Percentiles rank a stretch among this genome's conserved stretches.
phyloP scores from a whole-genome alignment of 768 basidiomycete genomes.

The Termitomyces sp. region DNA sequence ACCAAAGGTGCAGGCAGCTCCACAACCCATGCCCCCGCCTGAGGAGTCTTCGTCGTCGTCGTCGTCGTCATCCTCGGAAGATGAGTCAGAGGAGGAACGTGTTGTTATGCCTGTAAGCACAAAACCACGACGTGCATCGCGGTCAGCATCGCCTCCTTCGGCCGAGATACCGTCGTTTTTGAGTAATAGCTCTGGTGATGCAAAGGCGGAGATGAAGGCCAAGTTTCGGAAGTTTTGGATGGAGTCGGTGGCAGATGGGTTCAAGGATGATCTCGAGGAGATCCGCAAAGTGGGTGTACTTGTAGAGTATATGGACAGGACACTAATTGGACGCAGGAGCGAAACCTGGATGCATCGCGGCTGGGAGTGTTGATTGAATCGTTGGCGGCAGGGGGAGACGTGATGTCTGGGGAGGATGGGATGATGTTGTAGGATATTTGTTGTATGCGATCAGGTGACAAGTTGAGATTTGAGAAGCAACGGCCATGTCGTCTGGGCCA shows the following conservation, averaged over 20 bases:
- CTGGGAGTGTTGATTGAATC: conserved; percentile 80
- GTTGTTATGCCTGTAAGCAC: neutral
- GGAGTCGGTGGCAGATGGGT: conserved; percentile 76
- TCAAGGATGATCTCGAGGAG: conserved; percentile 79
- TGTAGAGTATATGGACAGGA: neutral
- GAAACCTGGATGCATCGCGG: conserved; percentile 63
- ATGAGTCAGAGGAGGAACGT: conserved; percentile 8
- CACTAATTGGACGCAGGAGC: conserved; percentile 37
- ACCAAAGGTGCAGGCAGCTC: conserved; percentile 11
- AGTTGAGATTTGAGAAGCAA: neutral
- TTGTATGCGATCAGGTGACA: conserved; percentile 4
- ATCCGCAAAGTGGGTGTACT: conserved; percentile 61
- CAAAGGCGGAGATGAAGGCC: conserved; percentile 52
- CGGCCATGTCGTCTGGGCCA: conserved; percentile 1
- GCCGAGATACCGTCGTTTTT: conserved; percentile 57
- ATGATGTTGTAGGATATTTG: neutral
- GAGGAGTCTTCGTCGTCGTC: conserved; percentile 20
- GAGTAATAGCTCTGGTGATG: conserved; percentile 27
- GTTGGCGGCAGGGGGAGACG: conserved; percentile 73
- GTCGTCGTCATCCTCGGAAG: conserved; percentile 20
- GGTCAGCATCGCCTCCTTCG: conserved; percentile 45
- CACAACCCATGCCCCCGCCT: neutral
- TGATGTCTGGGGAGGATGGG: conserved; percentile 38
- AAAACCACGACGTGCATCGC: conserved; percentile 26
- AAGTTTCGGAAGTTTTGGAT: conserved; percentile 87